phyloP scores from a whole-genome alignment of 2,329 filamentous ascomycete genomes.

The Ceratocystis smalleyi region DNA sequence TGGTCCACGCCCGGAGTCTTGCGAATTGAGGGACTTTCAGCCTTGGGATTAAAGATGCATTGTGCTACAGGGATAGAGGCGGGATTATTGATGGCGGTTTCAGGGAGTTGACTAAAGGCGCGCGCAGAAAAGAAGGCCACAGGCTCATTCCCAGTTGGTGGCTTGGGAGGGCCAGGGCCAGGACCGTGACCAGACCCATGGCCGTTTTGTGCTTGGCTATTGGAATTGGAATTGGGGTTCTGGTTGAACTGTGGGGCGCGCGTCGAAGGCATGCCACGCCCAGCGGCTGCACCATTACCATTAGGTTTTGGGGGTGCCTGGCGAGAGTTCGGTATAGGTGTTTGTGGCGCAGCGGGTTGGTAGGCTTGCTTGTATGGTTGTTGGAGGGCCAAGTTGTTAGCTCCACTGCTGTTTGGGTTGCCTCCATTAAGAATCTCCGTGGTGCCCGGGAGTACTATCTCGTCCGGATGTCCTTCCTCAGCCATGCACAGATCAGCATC shows the following conservation, averaged over 20 bases:
- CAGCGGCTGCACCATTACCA: background rate
- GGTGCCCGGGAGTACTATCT: conserved; percentile 41
- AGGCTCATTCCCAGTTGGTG: conserved; percentile 26
- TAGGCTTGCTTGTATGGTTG: conserved; percentile 15
- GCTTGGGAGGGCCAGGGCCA: conserved; percentile 21
- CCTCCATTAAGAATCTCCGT: background rate
- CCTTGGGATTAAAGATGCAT: conserved; percentile 54
- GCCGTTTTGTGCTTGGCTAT: background rate
- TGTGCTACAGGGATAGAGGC: conserved; percentile 30
- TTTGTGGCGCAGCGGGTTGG: conserved; percentile 6
- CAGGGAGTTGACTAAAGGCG: conserved; percentile 42
- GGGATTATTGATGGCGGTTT: conserved; percentile 27
- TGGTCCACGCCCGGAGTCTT: conserved; percentile 83
- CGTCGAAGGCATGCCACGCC: background rate
- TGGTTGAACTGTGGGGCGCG: conserved; percentile 4
- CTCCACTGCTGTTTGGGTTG: background rate
- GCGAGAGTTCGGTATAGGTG: background rate
- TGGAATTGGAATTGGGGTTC: background rate
- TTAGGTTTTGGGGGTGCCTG: background rate
- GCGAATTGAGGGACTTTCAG: conserved; percentile 70
- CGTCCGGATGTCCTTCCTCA: conserved; percentile 59
- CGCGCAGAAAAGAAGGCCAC: conserved; percentile 57
- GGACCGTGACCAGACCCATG: background rate
- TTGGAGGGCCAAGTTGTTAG: conserved; percentile 16
- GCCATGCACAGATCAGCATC: conserved; percentile 59